Base-by-base conservation (phyloP, 2,329 filamentous ascomycete species). In the Cucurbitaria berberidis region DNA sequence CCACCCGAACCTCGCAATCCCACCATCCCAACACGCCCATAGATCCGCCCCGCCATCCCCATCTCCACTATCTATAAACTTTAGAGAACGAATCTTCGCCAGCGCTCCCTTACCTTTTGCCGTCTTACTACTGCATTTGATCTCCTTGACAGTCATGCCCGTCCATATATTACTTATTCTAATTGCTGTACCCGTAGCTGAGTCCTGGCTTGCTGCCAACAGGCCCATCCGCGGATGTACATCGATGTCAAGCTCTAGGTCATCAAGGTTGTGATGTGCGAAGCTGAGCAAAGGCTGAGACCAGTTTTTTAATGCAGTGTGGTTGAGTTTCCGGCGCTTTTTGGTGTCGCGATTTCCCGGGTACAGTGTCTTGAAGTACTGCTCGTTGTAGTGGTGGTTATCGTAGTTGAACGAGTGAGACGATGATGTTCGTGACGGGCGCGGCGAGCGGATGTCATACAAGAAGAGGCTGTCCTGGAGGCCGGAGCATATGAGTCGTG, bases 151-250 rank as follows among this genome's bases (percentile, higher is more conserved):
- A 16, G 56, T 43, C 22, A 62, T 59, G 4, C 74, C 74, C 0
- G 68, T 72, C 57, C 67, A 70, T 38, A 76, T 39, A 40, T 69
- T 75, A 38, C 67, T 70, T 0, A 76, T 52, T 5, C 57, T 51
- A 11, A 75, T 57, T 15, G 58, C 62, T 4, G 51, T 48, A 2
- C 50, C 45, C 10, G 50, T 57, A 1, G 51, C 58, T 6, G 52
- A 13, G 27, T 72, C 67, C 38, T 74, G 68, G 0, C 62, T 61
- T 1, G 71, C 73, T 6, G 74, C 74, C 2, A 76, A 40, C 5
- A 77, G 57, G 0, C 74, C 74, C 8, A 74, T 34, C 2, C 62
- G 41, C 1, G 57, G 32, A 39, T 71, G 53, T 1, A 75, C 63
- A 8, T 69, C 72, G 3, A 77, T 36, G 5, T 64, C 72, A 1